Conservation (phyloP, 2,329 filamentous ascomycete species). For the Catunica adiposa region DNA sequence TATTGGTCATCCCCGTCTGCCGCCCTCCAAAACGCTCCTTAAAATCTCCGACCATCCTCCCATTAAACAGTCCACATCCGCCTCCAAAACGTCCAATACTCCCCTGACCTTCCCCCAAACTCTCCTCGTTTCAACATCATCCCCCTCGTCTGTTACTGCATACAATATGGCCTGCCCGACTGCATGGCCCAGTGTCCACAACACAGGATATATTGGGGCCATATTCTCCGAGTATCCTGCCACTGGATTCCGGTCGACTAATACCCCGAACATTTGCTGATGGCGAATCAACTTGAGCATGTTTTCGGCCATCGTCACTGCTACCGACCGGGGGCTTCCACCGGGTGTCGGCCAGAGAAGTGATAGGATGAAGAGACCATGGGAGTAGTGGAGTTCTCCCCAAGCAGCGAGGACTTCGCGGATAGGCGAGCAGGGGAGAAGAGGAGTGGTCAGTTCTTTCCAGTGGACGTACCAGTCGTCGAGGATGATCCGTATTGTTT, state of each 20-base stretch:
- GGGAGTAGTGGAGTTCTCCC: neutral
- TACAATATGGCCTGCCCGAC: neutral
- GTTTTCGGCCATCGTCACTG: neutral
- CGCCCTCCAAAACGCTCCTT: neutral
- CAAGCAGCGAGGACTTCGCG: neutral
- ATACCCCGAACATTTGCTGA: conserved; percentile 1
- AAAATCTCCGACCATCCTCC: neutral
- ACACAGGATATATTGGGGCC: neutral
- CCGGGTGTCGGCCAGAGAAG: conserved; percentile 3
- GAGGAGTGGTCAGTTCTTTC: neutral
- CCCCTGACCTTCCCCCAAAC: neutral
- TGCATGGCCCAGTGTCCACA: neutral
- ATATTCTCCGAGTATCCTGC: neutral
- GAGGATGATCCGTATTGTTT: neutral
- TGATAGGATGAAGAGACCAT: neutral
- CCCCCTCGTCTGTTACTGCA: neutral
- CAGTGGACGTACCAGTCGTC: conserved; percentile 6
- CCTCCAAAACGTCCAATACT: neutral
- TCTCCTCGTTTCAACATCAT: neutral
- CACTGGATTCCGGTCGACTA: neutral
- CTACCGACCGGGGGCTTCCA: neutral
- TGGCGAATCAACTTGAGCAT: neutral
- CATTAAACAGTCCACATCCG: conserved; percentile 1
- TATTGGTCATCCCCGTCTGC: neutral
- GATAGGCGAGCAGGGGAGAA: neutral